Evolutionary conservation across 371 early-diverging fungal species (phyloP).

Genomic region (Neoconidiobolus thromboides): DNA sequence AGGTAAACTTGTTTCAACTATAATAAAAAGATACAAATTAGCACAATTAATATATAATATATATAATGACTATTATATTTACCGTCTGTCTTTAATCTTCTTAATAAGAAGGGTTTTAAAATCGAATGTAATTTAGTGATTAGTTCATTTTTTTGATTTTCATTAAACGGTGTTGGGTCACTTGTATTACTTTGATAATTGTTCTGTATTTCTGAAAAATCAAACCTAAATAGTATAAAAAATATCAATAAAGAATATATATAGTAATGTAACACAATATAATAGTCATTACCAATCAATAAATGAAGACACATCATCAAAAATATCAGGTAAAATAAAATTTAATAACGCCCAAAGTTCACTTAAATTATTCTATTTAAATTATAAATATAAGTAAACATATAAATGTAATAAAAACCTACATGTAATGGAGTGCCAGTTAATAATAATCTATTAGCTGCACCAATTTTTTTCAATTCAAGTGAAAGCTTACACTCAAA

Average conservation of each 20-base stretch:
- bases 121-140: slow-evolving; percentile 74
- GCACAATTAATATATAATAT: background rate
- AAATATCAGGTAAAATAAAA: slow-evolving; percentile 79
- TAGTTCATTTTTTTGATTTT: slow-evolving; percentile 44
- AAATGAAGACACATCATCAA: slow-evolving; percentile 67
- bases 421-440: slow-evolving; percentile 88
- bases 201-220: slow-evolving; percentile 52
- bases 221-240: slow-evolving; percentile 24
- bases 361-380: slow-evolving; percentile 53
- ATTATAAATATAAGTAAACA: background rate
- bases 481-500: slow-evolving; percentile 71
- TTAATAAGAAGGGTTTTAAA: slow-evolving; percentile 81
- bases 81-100: slow-evolving; percentile 91
- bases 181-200: slow-evolving; percentile 28
- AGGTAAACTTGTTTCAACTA: slow-evolving; percentile 70
- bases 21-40: background rate
- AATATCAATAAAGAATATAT: background rate
- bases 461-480: slow-evolving; percentile 61
- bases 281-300: slow-evolving; percentile 35
- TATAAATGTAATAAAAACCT: background rate
- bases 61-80: slow-evolving; percentile 6
- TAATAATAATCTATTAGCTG: slow-evolving; percentile 70
- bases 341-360: slow-evolving; percentile 91
- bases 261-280: background rate
- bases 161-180: slow-evolving; percentile 16